A percentile compares a stretch with the other conserved stretches of the same genome.
Conservation (phyloP, 257 asterid species). For the Paraleonurus japonicus region DNA sequence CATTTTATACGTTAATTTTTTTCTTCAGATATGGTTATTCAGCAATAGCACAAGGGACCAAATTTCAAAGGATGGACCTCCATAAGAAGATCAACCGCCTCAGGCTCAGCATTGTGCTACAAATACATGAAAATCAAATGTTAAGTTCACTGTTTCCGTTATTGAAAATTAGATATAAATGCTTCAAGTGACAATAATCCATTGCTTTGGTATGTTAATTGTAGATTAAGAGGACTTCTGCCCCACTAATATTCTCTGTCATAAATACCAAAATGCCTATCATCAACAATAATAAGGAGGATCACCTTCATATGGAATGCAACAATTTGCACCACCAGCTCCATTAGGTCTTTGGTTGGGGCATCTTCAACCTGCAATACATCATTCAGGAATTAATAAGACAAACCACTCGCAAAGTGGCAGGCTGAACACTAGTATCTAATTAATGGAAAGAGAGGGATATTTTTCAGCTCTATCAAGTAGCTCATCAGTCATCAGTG, state of each 20-base stretch:
- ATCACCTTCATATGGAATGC: conserved; percentile 91
- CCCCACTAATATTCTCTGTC: not conserved
- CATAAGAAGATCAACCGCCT: conserved; percentile 81
- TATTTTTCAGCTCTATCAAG: not conserved
- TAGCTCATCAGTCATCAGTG: not conserved
- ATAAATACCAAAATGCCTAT: not conserved
- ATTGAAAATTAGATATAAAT: not conserved
- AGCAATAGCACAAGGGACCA: not conserved
- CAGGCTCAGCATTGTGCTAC: conserved; percentile 98
- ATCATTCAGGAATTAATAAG: conserved; percentile 12
- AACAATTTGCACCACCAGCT: conserved; percentile 84
- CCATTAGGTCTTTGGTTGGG: conserved; percentile 71
- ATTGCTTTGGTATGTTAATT: not conserved
- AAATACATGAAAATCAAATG: conserved; percentile 26
- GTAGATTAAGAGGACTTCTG: not conserved
- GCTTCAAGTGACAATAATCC: not conserved
- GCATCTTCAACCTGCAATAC: conserved; percentile 56
- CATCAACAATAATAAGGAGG: not conserved
- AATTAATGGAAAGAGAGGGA: not conserved
- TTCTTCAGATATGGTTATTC: not conserved
- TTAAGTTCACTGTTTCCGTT: conserved; percentile 10
- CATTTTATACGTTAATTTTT: conserved; percentile 5
- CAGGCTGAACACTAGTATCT: not conserved
- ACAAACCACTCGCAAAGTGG: not conserved
- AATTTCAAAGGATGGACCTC: conserved; percentile 43